A percentile compares a stretch with the other conserved stretches of the same genome.
These are phyloP conservation scores for Wickerhamomyces queroliae DNA, from an alignment of 805 yeast species.

Conservation along the genomic window DNA sequence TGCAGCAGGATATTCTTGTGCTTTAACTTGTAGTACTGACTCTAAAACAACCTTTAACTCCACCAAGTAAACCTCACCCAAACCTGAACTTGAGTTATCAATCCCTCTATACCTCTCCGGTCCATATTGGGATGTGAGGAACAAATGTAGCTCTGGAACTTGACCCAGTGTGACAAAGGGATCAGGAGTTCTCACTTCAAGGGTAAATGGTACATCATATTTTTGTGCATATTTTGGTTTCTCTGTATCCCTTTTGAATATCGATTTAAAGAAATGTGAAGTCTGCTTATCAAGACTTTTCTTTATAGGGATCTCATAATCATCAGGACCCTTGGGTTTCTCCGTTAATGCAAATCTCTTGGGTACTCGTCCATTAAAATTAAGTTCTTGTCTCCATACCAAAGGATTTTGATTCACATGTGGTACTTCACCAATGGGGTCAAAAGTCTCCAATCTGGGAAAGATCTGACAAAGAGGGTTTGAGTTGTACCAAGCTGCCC, in stretches of 20 bases:
- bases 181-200: conserved; percentile 1
- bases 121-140: conserved; percentile 12
- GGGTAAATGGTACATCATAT: conserved; percentile 1
- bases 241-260: not conserved
- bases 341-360: conserved; percentile 33
- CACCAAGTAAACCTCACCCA: conserved; percentile 40
- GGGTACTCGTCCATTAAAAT: conserved; percentile 32
- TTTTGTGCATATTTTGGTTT: not conserved
- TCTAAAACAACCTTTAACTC: conserved; percentile 22
- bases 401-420: conserved; percentile 32
- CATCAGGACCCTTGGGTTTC: not conserved
- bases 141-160: conserved; percentile 16
- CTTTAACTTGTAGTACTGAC: not conserved
- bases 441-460: conserved; percentile 1
- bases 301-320: not conserved
- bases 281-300: not conserved
- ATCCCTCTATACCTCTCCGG: conserved; percentile 21
- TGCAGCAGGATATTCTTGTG: not conserved
- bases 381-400: conserved; percentile 36
- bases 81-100: conserved; percentile 38
- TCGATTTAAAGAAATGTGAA: not conserved
- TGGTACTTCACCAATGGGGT: conserved; percentile 5
- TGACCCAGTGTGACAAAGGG: not conserved
- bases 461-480: conserved; percentile 33
- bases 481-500: conserved; percentile 40